Base-by-base conservation (phyloP, 345 rosid genomes). In the Rhodamnia argentea region DNA sequence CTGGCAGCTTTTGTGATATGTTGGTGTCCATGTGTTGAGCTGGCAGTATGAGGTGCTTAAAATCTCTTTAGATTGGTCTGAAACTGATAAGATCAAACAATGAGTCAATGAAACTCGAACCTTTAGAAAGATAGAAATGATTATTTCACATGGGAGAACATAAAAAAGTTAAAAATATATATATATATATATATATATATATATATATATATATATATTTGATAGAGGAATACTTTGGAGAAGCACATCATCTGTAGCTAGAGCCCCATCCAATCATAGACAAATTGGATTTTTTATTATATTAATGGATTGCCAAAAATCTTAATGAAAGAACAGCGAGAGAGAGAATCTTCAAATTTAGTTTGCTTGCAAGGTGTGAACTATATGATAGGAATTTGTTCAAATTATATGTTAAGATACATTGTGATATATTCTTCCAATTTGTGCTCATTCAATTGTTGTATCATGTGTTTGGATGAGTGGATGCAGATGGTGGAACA, bases 401-500 rank as follows among this genome's bases (percentile, higher is more conserved):
- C 24, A 32, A 70, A 70, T 70, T 70, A 18, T 32, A 18, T 16
- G 78, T 32, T 70, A 40, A 37, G 47, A 37, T 70, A 18, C 40
- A 70, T 70, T 4, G 47, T 70, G 81, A 37, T 70, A 37, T 70
- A 18, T 70, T 4, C 81, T 18, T 4, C 58, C 23, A 4, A 70
- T 70, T 70, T 18, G 13, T 70, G 60, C 84, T 57, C 84, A 53
- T 53, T 54, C 42, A 83, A 32, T 54, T 83, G 81, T 18, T 37
- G 81, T 18, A 32, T 37, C 24, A 18, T 83, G 59, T 29, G 24
- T 83, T 70, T 83, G 40, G 84, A 27, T 83, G 37, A 52, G 59
- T 83, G 42, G 52, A 23, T 88, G 87, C 92, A 94, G 97, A 94
- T 94, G 96, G 92, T 91, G 86, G 94, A 93, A 82, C 89, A 89